These are phyloP conservation scores for Capsicum rhomboideum DNA, from an alignment of 257 asterid genomes.

Conservation along the genomic window DNA sequence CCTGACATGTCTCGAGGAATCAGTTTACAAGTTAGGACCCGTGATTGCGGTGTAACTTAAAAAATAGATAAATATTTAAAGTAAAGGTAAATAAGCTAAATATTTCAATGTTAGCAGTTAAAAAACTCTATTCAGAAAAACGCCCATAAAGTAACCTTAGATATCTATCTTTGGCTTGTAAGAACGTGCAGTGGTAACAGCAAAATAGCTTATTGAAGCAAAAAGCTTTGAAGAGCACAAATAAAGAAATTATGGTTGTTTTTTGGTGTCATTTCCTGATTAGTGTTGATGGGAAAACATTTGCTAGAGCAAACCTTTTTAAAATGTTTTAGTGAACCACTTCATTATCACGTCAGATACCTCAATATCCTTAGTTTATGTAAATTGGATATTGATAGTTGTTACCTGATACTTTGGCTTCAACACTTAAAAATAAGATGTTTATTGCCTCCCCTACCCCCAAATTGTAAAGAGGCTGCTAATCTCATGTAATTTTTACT, in stretches of 20 bases:
- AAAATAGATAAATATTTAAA: not conserved
- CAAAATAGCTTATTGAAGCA: not conserved
- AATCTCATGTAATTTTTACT: not conserved
- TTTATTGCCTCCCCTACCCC: not conserved
- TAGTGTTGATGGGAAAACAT: not conserved
- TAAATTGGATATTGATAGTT: not conserved
- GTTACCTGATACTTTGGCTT: not conserved
- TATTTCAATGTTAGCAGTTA: not conserved
- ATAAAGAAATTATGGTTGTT: not conserved
- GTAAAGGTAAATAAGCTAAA: not conserved
- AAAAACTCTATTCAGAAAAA: not conserved
- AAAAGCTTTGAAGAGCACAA: not conserved
- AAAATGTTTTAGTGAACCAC: not conserved
- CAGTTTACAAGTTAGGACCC: not conserved
- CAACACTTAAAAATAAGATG: not conserved
- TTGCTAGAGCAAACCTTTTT: not conserved
- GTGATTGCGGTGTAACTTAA: not conserved
- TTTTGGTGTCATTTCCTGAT: not conserved
- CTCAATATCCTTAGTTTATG: not conserved
- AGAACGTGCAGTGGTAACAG: not conserved
- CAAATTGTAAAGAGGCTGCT: not conserved
- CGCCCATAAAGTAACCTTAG: not conserved
- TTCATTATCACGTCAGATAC: not conserved
- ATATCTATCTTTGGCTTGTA: conserved; percentile 1
- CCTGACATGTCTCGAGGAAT: not conserved